A percentile compares a stretch with the other conserved stretches of the same genome.
Evolutionary conservation across 176 grass and related monocot genomes (phyloP).

Genomic region (Calamus simplicifolius): DNA sequence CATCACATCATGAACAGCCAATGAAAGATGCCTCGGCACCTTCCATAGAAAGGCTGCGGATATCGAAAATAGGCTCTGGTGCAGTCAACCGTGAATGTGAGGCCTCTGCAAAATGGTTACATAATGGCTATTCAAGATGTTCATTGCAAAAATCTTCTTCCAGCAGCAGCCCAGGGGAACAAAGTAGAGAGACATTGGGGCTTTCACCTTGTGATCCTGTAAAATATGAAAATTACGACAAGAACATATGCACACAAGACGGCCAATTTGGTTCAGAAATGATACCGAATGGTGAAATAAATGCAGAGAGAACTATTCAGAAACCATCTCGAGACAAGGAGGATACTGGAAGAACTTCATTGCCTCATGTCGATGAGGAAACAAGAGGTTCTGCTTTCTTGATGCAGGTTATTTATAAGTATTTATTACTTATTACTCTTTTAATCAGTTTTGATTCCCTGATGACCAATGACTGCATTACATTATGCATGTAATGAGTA

Average conservation of each 20-base stretch:
- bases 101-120: slow-evolving; percentile 23
- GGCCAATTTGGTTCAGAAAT: not conserved
- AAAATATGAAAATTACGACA: not conserved
- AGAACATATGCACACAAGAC: too few species aligned
- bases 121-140: slow-evolving; percentile 22
- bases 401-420: slow-evolving; percentile 42
- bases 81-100: slow-evolving; percentile 8
- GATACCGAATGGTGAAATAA: not conserved
- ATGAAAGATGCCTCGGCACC: slow-evolving; percentile 18
- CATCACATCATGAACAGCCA: slow-evolving; percentile 1
- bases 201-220: slow-evolving; percentile 19
- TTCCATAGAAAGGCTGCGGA: slow-evolving; percentile 58
- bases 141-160: not conserved
- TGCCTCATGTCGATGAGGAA: slow-evolving; percentile 29
- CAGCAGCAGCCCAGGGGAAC: not conserved
- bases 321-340: slow-evolving; percentile 37
- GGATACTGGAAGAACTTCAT: slow-evolving; percentile 8
- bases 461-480: not conserved
- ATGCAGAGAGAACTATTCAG: not conserved
- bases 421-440: slow-evolving; percentile 1
- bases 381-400: slow-evolving; percentile 60
- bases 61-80: slow-evolving; percentile 26
- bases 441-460: not conserved
- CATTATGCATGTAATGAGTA: too few species aligned
- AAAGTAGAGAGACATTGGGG: slow-evolving; percentile 10